Percentiles rank a stretch among this genome's conserved stretches.
These are phyloP conservation scores for Dicorynia guianensis DNA, from an alignment of 306 rosid genomes.

Conservation along the genomic window DNA sequence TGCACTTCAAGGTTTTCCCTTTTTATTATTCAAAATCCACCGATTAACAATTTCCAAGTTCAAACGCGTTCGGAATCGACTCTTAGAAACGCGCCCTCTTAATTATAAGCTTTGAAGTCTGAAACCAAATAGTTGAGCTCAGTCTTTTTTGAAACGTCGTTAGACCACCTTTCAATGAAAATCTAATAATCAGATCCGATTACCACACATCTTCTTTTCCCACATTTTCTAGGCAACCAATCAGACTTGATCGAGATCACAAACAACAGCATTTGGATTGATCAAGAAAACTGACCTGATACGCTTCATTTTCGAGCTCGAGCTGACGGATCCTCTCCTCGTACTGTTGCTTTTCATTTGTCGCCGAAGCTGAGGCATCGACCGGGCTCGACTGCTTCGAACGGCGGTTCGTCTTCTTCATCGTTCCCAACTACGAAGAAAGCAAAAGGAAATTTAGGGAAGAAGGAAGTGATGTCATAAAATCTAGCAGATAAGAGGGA, in stretches of 20 bases:
- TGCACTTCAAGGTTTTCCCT: neutral
- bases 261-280: neutral
- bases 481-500: neutral
- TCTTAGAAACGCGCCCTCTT: neutral
- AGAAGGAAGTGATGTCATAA: conserved; percentile 1
- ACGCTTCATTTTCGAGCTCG: conserved; percentile 61
- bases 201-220: conserved; percentile 19
- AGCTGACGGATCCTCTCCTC: conserved; percentile 63
- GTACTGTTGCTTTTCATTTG: conserved; percentile 45
- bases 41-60: neutral
- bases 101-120: neutral
- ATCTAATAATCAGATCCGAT: conserved; percentile 17
- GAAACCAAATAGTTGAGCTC: neutral
- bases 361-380: conserved; percentile 44
- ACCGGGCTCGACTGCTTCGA: conserved; percentile 63
- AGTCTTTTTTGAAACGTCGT: neutral
- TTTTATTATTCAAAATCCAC: neutral
- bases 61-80: neutral
- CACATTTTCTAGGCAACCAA: conserved; percentile 30
- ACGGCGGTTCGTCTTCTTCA: conserved; percentile 76
- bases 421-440: conserved; percentile 26
- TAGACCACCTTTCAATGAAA: neutral
- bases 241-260: conserved; percentile 25
- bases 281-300: conserved; percentile 58
- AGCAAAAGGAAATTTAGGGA: neutral